Conservation (phyloP, 495 filamentous ascomycete species). For the Glarea lozoyensis region DNA sequence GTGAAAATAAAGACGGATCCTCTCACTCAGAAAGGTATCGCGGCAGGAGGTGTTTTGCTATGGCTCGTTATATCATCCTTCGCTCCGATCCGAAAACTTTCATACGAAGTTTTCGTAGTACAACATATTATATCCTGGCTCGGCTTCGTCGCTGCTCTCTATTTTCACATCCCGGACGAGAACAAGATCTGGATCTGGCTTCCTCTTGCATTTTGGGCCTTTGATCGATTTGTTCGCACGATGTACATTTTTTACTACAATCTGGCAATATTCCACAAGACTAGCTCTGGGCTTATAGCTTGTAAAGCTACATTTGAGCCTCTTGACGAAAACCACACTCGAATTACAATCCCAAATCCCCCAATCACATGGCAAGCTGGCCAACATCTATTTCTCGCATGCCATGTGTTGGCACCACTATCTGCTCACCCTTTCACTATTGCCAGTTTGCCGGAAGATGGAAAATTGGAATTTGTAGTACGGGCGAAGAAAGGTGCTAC, state of each 20-base stretch:
- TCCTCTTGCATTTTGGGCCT: conserved; percentile 57
- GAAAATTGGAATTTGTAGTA: conserved; percentile 60
- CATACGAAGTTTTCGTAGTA: conserved; percentile 74
- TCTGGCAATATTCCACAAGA: conserved; percentile 29
- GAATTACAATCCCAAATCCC: conserved; percentile 59
- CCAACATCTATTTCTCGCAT: conserved; percentile 70
- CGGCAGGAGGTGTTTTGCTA: conserved; percentile 62
- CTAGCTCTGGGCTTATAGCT: conserved; percentile 22
- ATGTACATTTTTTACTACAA: conserved; percentile 53
- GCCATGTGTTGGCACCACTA: conserved; percentile 56
- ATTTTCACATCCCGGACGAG: conserved; percentile 51
- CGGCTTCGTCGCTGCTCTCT: conserved; percentile 56
- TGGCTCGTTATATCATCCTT: conserved; percentile 64
- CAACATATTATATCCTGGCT: conserved; percentile 67
- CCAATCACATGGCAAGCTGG: conserved; percentile 66
- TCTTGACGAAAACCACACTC: conserved; percentile 46
- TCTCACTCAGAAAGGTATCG: conserved; percentile 58
- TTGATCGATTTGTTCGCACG: conserved; percentile 55
- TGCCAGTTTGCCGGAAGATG: conserved; percentile 39
- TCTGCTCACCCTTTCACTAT: conserved; percentile 82
- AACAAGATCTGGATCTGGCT: conserved; percentile 63
- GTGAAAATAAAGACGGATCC: conserved; percentile 52
- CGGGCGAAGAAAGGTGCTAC: conserved; percentile 68
- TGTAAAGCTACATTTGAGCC: conserved; percentile 26
- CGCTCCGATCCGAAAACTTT: conserved; percentile 57